phyloP scores from a whole-genome alignment of 2,329 filamentous ascomycete genomes.

The Aspergillus arachidicola region DNA sequence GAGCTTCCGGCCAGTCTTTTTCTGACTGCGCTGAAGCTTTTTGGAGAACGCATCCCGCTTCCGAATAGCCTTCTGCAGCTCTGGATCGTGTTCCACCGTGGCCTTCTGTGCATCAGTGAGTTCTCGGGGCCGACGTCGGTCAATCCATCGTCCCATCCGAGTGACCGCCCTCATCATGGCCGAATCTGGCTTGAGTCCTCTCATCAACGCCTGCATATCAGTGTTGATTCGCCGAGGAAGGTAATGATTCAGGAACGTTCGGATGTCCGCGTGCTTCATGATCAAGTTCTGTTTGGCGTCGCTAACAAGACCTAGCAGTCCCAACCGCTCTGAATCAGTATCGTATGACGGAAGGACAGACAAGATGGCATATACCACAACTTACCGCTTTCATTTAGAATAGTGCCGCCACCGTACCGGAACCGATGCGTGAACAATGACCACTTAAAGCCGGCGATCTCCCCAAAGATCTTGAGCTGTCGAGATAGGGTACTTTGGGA shows the following conservation, averaged over 20 bases:
- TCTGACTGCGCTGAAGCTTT: background rate
- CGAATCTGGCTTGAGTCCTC: background rate
- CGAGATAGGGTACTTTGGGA: background rate
- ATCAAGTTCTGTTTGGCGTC: slow-evolving; percentile 3
- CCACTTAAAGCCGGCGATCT: background rate
- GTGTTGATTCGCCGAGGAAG: background rate
- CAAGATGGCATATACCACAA: no score
- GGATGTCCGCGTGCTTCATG: slow-evolving; percentile 7
- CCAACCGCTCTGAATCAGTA: background rate
- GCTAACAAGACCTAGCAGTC: background rate
- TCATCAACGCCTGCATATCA: slow-evolving; percentile 3
- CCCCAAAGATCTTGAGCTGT: background rate
- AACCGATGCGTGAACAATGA: slow-evolving; percentile 5
- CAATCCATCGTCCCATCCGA: background rate
- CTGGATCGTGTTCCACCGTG: background rate
- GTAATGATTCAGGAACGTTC: slow-evolving; percentile 6
- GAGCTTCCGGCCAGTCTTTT: no score
- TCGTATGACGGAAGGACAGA: no score
- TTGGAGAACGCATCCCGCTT: background rate
- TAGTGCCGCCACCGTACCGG: background rate
- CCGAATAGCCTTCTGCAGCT: background rate
- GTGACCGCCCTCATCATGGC: slow-evolving; percentile 1
- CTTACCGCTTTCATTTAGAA: slow-evolving; percentile 4
- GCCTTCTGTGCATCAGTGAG: background rate
- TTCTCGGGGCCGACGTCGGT: background rate